Evolutionary conservation across 352 stramenopile species (phyloP).

Genomic region (Globisporangium radiosum): DNA sequence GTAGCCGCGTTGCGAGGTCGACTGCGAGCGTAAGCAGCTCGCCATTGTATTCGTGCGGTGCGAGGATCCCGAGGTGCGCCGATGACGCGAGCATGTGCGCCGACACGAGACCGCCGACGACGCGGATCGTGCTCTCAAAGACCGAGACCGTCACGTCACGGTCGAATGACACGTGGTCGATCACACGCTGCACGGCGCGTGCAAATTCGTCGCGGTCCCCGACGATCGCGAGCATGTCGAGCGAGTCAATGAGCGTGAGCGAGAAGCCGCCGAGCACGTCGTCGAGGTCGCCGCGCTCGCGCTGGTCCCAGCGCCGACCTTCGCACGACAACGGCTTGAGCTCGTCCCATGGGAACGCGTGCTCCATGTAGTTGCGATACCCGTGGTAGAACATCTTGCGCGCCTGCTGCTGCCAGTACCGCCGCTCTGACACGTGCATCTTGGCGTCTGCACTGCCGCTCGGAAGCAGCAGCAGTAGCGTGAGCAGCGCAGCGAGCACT

Average conservation of each 20-base stretch:
- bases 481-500: background rate
- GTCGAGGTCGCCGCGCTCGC: conserved; percentile 80
- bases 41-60: conserved; percentile 81
- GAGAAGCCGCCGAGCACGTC: conserved; percentile 78
- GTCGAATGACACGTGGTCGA: conserved; percentile 67
- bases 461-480: background rate
- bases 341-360: conserved; percentile 86
- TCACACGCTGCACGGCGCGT: conserved; percentile 56
- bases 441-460: conserved; percentile 9
- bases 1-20: conserved; percentile 93
- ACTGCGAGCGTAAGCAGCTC: conserved; percentile 91
- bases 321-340: conserved; percentile 80
- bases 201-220: conserved; percentile 78
- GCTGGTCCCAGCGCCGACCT: conserved; percentile 67
- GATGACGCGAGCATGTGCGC: conserved; percentile 83
- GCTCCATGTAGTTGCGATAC: conserved; percentile 82
- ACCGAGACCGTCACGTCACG: conserved; percentile 88
- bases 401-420: conserved; percentile 64
- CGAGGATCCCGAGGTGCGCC: conserved; percentile 45
- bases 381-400: conserved; percentile 88
- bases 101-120: conserved; percentile 88
- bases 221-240: conserved; percentile 86
- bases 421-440: conserved; percentile 68
- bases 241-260: conserved; percentile 82
- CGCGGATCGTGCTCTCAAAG: conserved; percentile 91